Evolutionary conservation across 75 land plant species (phyloP).

Genomic region (Cryptomeria japonica): DNA sequence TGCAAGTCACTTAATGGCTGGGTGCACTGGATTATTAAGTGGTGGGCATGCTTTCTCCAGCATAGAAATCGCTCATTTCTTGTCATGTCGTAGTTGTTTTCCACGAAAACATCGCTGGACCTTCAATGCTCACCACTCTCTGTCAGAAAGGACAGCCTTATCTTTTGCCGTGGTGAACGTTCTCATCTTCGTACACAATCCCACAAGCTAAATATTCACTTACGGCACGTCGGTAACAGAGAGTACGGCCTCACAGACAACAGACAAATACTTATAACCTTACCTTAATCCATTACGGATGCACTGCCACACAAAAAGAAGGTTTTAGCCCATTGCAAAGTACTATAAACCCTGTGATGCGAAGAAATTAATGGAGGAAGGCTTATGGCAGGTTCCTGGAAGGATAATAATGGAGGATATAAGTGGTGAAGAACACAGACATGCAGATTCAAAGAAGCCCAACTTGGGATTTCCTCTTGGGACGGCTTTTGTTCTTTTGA

Average conservation of each 20-base stretch:
- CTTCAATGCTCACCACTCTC: not conserved
- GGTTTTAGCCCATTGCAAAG: not conserved
- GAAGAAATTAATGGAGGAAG: not conserved
- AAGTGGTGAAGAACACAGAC: not conserved
- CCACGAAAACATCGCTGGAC: too few species aligned
- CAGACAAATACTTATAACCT: not conserved
- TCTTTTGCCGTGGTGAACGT: slow-evolving; percentile 3
- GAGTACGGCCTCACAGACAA: not conserved
- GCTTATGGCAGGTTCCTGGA: not conserved
- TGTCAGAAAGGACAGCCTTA: not conserved
- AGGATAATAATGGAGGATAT: not conserved
- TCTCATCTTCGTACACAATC: not conserved
- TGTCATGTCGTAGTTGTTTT: too few species aligned
- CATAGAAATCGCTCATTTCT: too few species aligned
- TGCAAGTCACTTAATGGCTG: too few species aligned
- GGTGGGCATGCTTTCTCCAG: too few species aligned
- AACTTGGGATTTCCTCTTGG: slow-evolving; percentile 32
- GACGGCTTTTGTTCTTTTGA: slow-evolving; percentile 24
- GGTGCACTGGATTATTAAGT: too few species aligned
- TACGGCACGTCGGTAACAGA: not conserved
- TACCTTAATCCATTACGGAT: not conserved
- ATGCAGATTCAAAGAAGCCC: not conserved
- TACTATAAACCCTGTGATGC: too few species aligned
- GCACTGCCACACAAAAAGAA: not conserved
- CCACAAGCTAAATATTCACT: not conserved